Base-by-base conservation (phyloP, 2,329 filamentous ascomycete genomes). In the Hypoxylon sp. region DNA sequence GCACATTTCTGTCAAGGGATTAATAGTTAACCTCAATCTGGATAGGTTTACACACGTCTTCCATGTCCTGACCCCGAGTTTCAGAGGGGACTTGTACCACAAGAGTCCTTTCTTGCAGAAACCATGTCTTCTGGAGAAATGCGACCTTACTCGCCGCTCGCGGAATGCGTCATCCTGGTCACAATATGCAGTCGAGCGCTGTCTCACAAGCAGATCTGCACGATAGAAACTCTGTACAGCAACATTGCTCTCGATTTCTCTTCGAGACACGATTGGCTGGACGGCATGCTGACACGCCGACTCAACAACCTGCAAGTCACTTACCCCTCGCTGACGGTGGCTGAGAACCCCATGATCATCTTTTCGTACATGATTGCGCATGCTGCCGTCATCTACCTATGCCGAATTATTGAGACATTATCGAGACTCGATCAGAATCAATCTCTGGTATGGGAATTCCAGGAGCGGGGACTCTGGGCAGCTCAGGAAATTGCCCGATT, bases 181-280 rank as follows among this genome's bases (percentile, higher is more conserved):
- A 70, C 68, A 14, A 70, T 70, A 32, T 70, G 68, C 61, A 70
- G 68, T 23, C 53, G 68, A 50, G 68, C 65, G 32, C 48, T 70
- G 14, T 65, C 65, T 19, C 68, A 70, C 43, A 68, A 67, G 51
- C 68, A 70, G 32, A 70, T 70, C 21, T 70, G 63, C 48, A 65
- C 68, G 6, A 63, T 70, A 65, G 68, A 70, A 38, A 58, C 61
- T 11, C 48, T 70, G 36, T 70, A 68, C 32, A 70, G 65, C 61
- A 68, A 61, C 50, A 65, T 65, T 9, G 58, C 65, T 9, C 61
- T 70, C 13, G 68, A 70, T 38, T 70, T 70, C 46, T 58, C 65
- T 5, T 65, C 65, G 13, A 57, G 68, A 14, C 59, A 70, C 38
- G 62, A 68, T 58, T 70, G 68, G 68, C 28, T 70, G 11, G 65